Conservation (phyloP, 148 eudicot species). For the Arbutus unedo region DNA sequence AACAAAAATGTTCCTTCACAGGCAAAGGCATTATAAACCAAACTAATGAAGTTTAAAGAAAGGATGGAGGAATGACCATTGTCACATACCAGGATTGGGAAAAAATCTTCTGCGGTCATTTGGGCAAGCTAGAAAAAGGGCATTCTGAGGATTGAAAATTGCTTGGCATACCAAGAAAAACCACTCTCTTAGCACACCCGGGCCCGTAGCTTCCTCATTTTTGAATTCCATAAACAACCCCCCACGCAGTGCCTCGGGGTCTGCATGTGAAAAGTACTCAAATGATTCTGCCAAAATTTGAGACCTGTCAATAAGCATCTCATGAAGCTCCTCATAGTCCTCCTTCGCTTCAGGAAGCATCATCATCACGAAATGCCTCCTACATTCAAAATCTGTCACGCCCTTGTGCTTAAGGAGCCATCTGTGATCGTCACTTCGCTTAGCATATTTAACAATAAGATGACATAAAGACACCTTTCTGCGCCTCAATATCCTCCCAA, state of each 20-base stretch:
- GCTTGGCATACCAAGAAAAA: conserved; percentile 81
- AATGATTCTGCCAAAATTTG: conserved; percentile 76
- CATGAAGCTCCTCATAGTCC: conserved; percentile 71
- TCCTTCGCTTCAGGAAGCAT: conserved; percentile 74
- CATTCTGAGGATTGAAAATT: conserved; percentile 78
- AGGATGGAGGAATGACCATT: neutral
- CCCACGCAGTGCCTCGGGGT: conserved; percentile 44
- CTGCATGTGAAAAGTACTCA: conserved; percentile 62
- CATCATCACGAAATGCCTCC: conserved; percentile 81
- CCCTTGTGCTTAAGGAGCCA: conserved; percentile 74
- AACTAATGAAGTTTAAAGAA: neutral
- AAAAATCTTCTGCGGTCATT: conserved; percentile 80
- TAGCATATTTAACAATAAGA: conserved; percentile 54
- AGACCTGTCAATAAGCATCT: conserved; percentile 89
- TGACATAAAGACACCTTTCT: conserved; percentile 43
- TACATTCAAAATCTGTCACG: conserved; percentile 64
- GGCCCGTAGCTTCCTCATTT: conserved; percentile 92
- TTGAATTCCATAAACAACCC: conserved; percentile 87
- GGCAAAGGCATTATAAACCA: neutral
- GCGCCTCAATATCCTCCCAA: conserved; percentile 45
- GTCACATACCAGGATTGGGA: conserved; percentile 74
- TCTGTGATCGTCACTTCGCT: conserved; percentile 43
- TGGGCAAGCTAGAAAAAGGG: conserved; percentile 82
- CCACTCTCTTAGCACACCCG: conserved; percentile 95
- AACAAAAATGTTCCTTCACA: neutral